Percentiles rank a stretch among this genome's conserved stretches.
Evolutionary conservation across 2,329 filamentous ascomycete genomes (phyloP).

Genomic region (Pseudocercospora musae): DNA sequence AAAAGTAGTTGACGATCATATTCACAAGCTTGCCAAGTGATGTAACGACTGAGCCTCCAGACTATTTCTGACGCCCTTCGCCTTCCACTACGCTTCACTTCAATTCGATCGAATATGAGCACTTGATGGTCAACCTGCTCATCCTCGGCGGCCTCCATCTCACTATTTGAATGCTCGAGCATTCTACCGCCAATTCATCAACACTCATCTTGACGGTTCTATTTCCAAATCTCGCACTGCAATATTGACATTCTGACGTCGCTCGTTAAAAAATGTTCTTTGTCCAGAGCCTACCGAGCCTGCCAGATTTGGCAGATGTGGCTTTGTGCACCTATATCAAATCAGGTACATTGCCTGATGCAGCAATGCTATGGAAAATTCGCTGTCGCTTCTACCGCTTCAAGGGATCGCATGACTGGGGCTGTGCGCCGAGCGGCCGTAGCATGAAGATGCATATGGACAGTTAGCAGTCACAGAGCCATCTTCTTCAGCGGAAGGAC

Average conservation of each 20-base stretch:
- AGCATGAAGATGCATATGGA: slow-evolving; percentile 5
- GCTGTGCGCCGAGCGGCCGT: not conserved
- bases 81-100: not conserved
- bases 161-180: not conserved
- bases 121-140: not conserved
- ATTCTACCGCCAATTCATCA: not conserved
- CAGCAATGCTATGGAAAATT: not conserved
- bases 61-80: not conserved
- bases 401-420: slow-evolving; percentile 2
- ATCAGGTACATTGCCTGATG: slow-evolving; percentile 2
- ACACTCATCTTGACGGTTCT: not conserved
- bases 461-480: not conserved
- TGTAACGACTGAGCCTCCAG: not conserved
- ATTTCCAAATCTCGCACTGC: not conserved
- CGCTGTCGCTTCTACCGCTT: not conserved
- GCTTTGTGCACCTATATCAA: slow-evolving; percentile 6
- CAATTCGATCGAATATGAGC: not conserved
- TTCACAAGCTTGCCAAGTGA: not conserved
- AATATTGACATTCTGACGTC: not conserved
- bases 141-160: not conserved
- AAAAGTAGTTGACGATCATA: not conserved
- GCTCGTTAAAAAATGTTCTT: not conserved
- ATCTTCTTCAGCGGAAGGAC: not conserved
- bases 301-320: not conserved
- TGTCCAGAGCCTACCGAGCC: not conserved